Percentiles rank a stretch among this genome's conserved stretches.
These are phyloP conservation scores for Phytophthora melonis DNA, from an alignment of 352 stramenopile species.

Conservation along the genomic window DNA sequence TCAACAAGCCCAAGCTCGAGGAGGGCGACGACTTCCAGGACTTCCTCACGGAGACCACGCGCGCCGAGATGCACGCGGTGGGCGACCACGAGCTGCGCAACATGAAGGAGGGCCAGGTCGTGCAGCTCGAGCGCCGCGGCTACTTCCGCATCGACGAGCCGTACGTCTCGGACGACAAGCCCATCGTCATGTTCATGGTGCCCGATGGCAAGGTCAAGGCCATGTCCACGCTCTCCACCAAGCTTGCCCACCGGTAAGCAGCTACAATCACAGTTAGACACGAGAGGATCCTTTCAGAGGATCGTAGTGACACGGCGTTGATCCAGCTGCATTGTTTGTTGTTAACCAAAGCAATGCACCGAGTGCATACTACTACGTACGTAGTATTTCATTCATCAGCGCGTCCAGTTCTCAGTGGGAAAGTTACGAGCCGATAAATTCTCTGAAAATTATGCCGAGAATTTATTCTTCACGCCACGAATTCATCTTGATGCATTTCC, in stretches of 20 bases:
- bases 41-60: slow-evolving; percentile 96
- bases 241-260: slow-evolving; percentile 80
- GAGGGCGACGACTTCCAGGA: slow-evolving; percentile 98
- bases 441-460: no score
- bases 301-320: slow-evolving; percentile 6
- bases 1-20: slow-evolving; percentile 99
- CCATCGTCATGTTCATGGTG: slow-evolving; percentile 98
- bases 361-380: no score
- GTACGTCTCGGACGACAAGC: slow-evolving; percentile 85
- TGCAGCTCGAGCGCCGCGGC: slow-evolving; percentile 98
- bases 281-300: slow-evolving; percentile 14
- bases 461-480: no score
- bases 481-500: neutral
- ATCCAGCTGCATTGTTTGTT: neutral
- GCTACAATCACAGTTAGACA: slow-evolving; percentile 12
- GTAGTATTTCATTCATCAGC: no score
- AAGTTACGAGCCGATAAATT: no score
- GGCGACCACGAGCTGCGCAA: slow-evolving; percentile 97
- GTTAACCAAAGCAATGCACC: slow-evolving; percentile 1
- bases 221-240: slow-evolving; percentile 91
- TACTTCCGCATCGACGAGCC: slow-evolving; percentile 96
- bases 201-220: slow-evolving; percentile 97
- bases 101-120: slow-evolving; percentile 94
- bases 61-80: slow-evolving; percentile 93
- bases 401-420: no score